A percentile compares a stretch with the other conserved stretches of the same genome.
Conservation (phyloP, 768 basidiomycete species). For the Serpula lacrymans region DNA sequence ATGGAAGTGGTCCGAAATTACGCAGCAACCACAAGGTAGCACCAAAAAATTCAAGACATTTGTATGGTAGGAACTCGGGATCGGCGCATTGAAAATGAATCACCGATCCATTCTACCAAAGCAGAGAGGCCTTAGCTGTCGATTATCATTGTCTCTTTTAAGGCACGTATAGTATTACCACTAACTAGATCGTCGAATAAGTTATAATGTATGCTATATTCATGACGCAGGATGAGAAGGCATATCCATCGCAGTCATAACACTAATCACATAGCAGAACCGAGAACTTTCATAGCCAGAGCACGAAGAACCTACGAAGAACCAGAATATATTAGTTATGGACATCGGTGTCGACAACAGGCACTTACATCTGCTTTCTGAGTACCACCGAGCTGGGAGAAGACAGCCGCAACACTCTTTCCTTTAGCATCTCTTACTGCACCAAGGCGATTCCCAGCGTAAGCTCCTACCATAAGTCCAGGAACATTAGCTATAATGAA, state of each 20-base stretch:
- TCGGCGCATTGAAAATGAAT: too few species aligned
- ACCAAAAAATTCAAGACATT: too few species aligned
- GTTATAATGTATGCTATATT: too few species aligned
- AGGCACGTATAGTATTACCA: too few species aligned
- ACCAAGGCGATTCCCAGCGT: constrained; percentile 87
- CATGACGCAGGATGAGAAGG: constrained; percentile 7
- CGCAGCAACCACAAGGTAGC: too few species aligned
- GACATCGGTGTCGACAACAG: not conserved
- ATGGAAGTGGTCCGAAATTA: too few species aligned
- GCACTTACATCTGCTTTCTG: constrained; percentile 83
- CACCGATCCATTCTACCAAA: too few species aligned
- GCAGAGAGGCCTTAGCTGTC: too few species aligned
- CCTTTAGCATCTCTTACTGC: constrained; percentile 93
- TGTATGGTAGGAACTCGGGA: too few species aligned
- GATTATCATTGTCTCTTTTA: too few species aligned
- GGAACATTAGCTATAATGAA: constrained; percentile 73
- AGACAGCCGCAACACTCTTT: constrained; percentile 88
- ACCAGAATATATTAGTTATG: not conserved
- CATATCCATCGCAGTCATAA: not conserved
- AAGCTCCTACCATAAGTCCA: constrained; percentile 80
- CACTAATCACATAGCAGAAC: constrained; percentile 45
- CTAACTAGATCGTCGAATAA: too few species aligned
- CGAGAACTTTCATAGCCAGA: constrained; percentile 79
- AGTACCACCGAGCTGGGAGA: constrained; percentile 64
- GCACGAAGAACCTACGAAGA: constrained; percentile 67